phyloP scores from a whole-genome alignment of 805 yeast species.

The Candida tibetensis region DNA sequence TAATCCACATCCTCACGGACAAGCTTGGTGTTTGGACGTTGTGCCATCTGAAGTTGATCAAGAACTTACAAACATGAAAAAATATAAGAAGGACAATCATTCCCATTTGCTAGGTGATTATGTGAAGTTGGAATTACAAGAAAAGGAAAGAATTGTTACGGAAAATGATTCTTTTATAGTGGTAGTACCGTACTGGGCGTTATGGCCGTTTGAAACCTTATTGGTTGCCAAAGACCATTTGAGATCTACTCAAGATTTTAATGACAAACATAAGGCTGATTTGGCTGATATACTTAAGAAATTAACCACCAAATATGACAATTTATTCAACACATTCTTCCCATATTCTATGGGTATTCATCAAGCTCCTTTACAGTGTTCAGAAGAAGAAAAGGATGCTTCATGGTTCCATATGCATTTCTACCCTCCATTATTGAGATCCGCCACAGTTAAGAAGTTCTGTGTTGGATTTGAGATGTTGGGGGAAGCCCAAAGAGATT shows the following conservation, averaged over 20 bases:
- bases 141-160: conserved; percentile 51
- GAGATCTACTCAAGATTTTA: conserved; percentile 47
- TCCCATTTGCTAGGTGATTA: conserved; percentile 62
- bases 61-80: conserved; percentile 51
- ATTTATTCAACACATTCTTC: conserved; percentile 64
- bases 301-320: conserved; percentile 66
- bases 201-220: conserved; percentile 78
- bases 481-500: conserved; percentile 69
- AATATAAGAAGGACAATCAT: conserved; percentile 41
- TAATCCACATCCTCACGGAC: conserved; percentile 81
- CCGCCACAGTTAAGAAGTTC: conserved; percentile 73
- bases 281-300: conserved; percentile 52
- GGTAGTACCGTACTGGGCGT: conserved; percentile 79
- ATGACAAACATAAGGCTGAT: conserved; percentile 46
- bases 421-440: conserved; percentile 72
- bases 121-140: conserved; percentile 51
- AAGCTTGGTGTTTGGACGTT: conserved; percentile 69
- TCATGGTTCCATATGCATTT: conserved; percentile 69
- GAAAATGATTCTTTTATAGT: conserved; percentile 63
- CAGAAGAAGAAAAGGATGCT: conserved; percentile 40
- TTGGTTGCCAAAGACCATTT: conserved; percentile 56
- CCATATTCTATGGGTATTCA: conserved; percentile 84
- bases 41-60: conserved; percentile 65
- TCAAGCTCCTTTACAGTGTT: conserved; percentile 60
- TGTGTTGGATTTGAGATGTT: conserved; percentile 70